Evolutionary conservation across 1,284 basidiomycete species (phyloP), one percentile per base, ranked within the genome.

Genomic region (Neolentinus lepideus): DNA sequence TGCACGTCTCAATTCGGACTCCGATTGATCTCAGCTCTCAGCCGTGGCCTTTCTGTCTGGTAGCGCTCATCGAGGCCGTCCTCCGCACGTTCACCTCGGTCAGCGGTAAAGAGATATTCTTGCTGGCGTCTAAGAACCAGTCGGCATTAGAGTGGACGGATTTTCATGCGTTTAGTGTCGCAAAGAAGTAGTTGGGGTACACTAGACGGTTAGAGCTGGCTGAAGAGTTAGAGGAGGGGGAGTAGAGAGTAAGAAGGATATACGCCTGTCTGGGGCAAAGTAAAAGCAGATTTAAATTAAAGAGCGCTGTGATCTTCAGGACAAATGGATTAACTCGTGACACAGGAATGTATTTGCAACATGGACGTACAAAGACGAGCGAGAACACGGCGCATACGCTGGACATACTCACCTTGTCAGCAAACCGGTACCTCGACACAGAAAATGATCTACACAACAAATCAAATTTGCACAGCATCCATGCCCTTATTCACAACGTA

Each of bases 241-340:
- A 52, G 4, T 4, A 11, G 27, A 33, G 19, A 21, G 6, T 10
- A 33, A 45, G 26, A 36, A n/a, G 36, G 29, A 69, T 69, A 58
- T 60, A 80, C 79, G 61, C 60, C 79, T 72, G 58, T 80, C 80
- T 35, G 81, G 67, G 56, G 75, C 74, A 69, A 81, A 82, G 65
- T 78, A 82, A 65, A 82, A 82, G 43, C 76, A 72, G 25, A 80
- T 80, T 63, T 82, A 82, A 55, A 82, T 75, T 58, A 81, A 69
- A 75, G 64, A 74, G 73, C 2, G 71, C 65, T 12, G 78, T 60
- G 58, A 81, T 80, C 79, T 80, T 55, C 22, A 38, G 22, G 29
- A 6, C 24, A 21, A 14, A 36, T 2, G 19, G 38, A 19, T 21
- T 21, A 31, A 50, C 16, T 1, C 8, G 45, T 12, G 3, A 6